A percentile compares a stretch with the other conserved stretches of the same genome.
phyloP scores from a whole-genome alignment of 768 basidiomycete genomes.

The Rhodotorula babjevae region DNA sequence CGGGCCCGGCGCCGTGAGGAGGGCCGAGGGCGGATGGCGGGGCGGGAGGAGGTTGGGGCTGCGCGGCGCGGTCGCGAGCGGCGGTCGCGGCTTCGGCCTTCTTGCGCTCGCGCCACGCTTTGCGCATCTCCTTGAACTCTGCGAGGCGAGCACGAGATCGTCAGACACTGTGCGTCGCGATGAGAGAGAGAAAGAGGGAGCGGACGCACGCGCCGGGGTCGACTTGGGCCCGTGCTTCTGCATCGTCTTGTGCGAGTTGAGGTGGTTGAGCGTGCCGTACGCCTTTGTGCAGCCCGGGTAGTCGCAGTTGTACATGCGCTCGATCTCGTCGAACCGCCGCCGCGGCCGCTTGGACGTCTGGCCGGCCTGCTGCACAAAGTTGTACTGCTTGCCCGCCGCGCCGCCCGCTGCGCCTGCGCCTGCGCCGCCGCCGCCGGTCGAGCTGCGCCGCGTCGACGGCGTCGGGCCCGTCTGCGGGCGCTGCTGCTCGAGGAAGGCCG shows the following conservation, averaged over 20 bases:
- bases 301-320: slow-evolving; percentile 82
- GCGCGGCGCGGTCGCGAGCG: slow-evolving; percentile 28
- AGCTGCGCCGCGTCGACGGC: not conserved
- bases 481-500: not conserved
- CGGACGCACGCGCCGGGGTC: slow-evolving; percentile 72
- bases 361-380: slow-evolving; percentile 25
- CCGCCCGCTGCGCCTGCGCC: too few relatives aligned
- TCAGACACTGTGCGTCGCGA: too few relatives aligned
- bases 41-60: not conserved
- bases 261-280: slow-evolving; percentile 62
- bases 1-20: not conserved
- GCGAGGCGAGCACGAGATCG: too few relatives aligned
- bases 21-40: not conserved
- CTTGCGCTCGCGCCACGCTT: slow-evolving; percentile 90
- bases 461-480: not conserved
- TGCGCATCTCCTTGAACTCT: slow-evolving; percentile 98
- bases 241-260: slow-evolving; percentile 98
- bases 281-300: slow-evolving; percentile 50
- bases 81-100: slow-evolving; percentile 51
- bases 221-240: slow-evolving; percentile 90
- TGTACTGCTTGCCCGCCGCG: slow-evolving; percentile 20
- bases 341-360: slow-evolving; percentile 48
- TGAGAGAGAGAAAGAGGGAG: not conserved
- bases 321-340: slow-evolving; percentile 72
- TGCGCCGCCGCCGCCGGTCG: too few relatives aligned